Conservation (phyloP, 2,329 filamentous ascomycete species). For the Rutstroemia sp. region DNA sequence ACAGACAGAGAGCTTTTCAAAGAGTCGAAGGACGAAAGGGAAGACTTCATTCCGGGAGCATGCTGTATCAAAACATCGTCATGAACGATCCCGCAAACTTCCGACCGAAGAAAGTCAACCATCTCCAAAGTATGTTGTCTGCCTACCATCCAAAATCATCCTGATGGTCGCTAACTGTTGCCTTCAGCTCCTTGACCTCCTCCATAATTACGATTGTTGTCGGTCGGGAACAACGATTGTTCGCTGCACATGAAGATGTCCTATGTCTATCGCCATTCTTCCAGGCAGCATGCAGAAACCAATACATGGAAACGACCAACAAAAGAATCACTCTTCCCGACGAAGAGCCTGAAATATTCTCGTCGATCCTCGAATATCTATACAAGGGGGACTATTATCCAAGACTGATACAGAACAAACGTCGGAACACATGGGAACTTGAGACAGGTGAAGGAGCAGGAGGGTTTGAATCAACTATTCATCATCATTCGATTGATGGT, state of each 20-base stretch:
- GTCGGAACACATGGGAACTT: slow-evolving; percentile 73
- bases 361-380: slow-evolving; percentile 80
- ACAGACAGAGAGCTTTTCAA: slow-evolving; percentile 28
- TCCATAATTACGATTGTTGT: slow-evolving; percentile 74
- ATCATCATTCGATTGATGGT: slow-evolving; percentile 55
- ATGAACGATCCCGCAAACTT: slow-evolving; percentile 24
- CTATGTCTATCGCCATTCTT: slow-evolving; percentile 77
- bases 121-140: slow-evolving; percentile 19
- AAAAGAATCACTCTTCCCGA: slow-evolving; percentile 75
- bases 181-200: slow-evolving; percentile 47
- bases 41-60: slow-evolving; percentile 30
- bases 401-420: slow-evolving; percentile 73
- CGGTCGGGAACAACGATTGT: slow-evolving; percentile 76
- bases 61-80: slow-evolving; percentile 29
- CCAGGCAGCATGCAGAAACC: slow-evolving; percentile 51
- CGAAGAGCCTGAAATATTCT: slow-evolving; percentile 87
- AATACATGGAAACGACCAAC: slow-evolving; percentile 51
- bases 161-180: slow-evolving; percentile 13
- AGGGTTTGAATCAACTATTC: slow-evolving; percentile 59
- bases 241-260: slow-evolving; percentile 85
- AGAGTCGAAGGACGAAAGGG: slow-evolving; percentile 21
- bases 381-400: slow-evolving; percentile 85
- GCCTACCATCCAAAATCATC: neutral
- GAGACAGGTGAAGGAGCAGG: slow-evolving; percentile 57
- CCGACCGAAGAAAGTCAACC: slow-evolving; percentile 22